phyloP scores from a whole-genome alignment of 345 rosid species.

The Eucalyptus erythrocorys region DNA sequence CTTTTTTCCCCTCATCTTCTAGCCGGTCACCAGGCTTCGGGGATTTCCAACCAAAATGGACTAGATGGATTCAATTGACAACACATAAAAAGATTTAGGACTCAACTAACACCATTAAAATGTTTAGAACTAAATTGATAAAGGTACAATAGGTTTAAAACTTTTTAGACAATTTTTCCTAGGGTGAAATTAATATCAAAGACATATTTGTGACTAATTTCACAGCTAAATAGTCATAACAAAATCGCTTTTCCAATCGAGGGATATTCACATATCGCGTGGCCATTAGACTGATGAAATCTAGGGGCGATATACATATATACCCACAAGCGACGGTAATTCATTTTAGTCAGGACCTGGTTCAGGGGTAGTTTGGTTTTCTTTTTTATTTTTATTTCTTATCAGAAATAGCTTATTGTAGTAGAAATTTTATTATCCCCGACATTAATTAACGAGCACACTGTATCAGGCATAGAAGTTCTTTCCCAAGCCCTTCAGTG shows the following conservation, averaged over 20 bases:
- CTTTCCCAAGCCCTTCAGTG: not conserved
- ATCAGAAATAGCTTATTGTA: not conserved
- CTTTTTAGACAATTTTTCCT: fast-evolving
- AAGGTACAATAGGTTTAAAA: no score
- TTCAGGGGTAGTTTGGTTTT: not conserved
- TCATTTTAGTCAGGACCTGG: not conserved
- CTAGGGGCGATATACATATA: not conserved
- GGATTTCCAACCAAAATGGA: no score
- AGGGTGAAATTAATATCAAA: not conserved
- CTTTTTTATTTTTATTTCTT: not conserved
- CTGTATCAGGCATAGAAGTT: not conserved
- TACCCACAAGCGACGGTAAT: not conserved
- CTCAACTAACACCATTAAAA: no score
- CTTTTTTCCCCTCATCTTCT: no score
- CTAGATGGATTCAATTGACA: no score
- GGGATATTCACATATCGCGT: no score
- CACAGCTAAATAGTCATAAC: not conserved
- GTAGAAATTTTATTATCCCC: not conserved
- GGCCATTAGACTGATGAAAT: not conserved
- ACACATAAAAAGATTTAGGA: no score
- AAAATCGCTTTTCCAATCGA: not conserved
- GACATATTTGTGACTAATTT: not conserved
- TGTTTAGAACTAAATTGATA: fast-evolving
- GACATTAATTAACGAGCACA: not conserved
- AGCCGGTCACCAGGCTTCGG: fast-evolving